phyloP scores from a whole-genome alignment of 1,284 basidiomycete species.

The Irpex lacteus region DNA sequence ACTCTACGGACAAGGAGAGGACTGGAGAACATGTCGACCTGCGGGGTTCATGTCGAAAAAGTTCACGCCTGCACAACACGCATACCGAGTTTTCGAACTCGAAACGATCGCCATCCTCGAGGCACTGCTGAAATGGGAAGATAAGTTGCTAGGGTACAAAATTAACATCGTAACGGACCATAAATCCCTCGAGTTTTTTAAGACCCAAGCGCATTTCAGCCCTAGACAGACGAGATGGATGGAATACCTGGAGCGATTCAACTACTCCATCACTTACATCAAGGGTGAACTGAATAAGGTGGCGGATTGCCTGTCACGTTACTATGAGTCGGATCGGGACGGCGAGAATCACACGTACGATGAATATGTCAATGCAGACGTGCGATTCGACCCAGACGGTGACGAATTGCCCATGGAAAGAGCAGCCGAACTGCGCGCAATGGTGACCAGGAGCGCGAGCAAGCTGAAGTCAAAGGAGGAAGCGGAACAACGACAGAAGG shows the following conservation, averaged over 20 bases:
- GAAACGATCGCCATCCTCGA: constrained; percentile 37
- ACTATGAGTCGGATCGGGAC: constrained; percentile 3
- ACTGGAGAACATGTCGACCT: background rate
- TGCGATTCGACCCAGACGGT: constrained; percentile 4
- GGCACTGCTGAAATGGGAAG: constrained; percentile 36
- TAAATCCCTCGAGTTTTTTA: constrained; percentile 32
- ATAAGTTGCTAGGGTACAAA: constrained; percentile 27
- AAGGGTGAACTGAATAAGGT: constrained; percentile 21
- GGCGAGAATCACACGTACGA: constrained; percentile 3
- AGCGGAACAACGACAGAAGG: background rate
- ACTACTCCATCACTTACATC: constrained; percentile 4
- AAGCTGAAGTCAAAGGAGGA: background rate
- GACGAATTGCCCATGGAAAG: background rate
- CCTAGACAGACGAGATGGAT: constrained; percentile 28
- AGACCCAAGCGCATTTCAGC: constrained; percentile 20
- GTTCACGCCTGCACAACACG: constrained; percentile 32
- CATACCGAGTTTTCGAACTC: constrained; percentile 33
- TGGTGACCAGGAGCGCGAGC: background rate
- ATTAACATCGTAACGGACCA: constrained; percentile 37
- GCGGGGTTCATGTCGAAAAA: constrained; percentile 2
- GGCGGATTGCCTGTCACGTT: constrained; percentile 27
- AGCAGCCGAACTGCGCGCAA: background rate
- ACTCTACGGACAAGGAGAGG: background rate
- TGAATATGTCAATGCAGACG: constrained; percentile 7
- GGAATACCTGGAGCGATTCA: constrained; percentile 31